phyloP scores from a whole-genome alignment of 345 rosid species.

The Clarkia xantiana region DNA sequence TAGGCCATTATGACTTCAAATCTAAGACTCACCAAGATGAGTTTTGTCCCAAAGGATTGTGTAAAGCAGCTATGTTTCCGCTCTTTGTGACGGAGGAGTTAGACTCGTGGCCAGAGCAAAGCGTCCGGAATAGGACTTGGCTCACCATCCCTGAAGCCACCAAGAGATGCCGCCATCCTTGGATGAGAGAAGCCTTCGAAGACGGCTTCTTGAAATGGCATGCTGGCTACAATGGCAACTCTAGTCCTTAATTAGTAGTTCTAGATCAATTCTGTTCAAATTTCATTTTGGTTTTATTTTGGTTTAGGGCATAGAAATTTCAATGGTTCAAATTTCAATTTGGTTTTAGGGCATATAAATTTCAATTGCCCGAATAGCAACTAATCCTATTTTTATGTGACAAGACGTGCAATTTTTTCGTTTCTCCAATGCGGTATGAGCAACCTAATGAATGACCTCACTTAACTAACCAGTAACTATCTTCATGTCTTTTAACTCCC shows the following conservation, averaged over 20 bases:
- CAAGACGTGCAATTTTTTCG: no score
- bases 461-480: no score
- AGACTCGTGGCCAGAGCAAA: conserved; percentile 67
- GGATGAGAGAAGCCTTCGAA: conserved; percentile 78
- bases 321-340: no score
- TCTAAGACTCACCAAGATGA: conserved; percentile 83
- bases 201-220: conserved; percentile 51
- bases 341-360: no score
- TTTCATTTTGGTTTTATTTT: no score
- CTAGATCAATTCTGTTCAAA: background rate
- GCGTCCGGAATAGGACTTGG: conserved; percentile 61
- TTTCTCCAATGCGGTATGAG: no score
- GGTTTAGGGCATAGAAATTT: no score
- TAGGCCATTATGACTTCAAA: conserved; percentile 67
- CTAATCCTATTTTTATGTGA: no score
- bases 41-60: conserved; percentile 76
- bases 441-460: no score
- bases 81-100: conserved; percentile 67
- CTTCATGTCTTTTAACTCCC: no score
- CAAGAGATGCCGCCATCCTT: conserved; percentile 64
- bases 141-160: conserved; percentile 45
- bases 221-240: conserved; percentile 17
- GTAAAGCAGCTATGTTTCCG: conserved; percentile 80
- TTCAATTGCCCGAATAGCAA: no score
- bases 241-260: background rate